Base-by-base conservation (phyloP, 164 flowering plant genomes). In the Magnolia sinica region DNA sequence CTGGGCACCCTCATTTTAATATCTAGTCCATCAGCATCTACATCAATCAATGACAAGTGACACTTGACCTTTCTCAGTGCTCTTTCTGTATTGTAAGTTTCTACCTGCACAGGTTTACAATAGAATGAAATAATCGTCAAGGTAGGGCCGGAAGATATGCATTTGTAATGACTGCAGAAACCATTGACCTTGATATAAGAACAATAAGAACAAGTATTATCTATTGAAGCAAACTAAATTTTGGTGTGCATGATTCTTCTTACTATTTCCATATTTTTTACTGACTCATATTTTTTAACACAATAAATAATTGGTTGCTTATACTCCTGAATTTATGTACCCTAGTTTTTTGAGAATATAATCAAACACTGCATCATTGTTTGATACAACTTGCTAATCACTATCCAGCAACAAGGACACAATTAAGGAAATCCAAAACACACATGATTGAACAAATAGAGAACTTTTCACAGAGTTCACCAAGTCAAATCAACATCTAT, bases 11-110 rank as follows among this genome's bases (percentile, higher is more conserved):
- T 77, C 73, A 77, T 22, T 76, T 76, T 77, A 64, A 72, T 65
- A 37, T 50, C 81, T 27, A 86, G 77, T 73, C 61, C 81, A 84
- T 69, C 75, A 71, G 88, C 79, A 83, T 79, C 85, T 29, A 86
- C 71, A 67, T 87, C 81, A 79, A 75, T 82, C 45, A 82, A 73
- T 74, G 89, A 74, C 78, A 87, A 59, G 77, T 90, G 97, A 66
- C 94, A 89, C 77, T 91, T 95, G 82, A 95, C 86, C 87, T 93
- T 95, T 67, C 82, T 84, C 59, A 85, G 75, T 49, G 92, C 86
- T 82, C 94, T 90, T 81, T 89, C 97, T 55, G 87, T 83, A 52
- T 87, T 85, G 79, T 88, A 87, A 64, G 87, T 77, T 78, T 91
- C 99, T 75, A 96, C 97, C 98, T 96, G 78, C 68, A 84, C 29